Conservation (phyloP, 345 rosid genomes). For the Rhizophora apiculata region DNA sequence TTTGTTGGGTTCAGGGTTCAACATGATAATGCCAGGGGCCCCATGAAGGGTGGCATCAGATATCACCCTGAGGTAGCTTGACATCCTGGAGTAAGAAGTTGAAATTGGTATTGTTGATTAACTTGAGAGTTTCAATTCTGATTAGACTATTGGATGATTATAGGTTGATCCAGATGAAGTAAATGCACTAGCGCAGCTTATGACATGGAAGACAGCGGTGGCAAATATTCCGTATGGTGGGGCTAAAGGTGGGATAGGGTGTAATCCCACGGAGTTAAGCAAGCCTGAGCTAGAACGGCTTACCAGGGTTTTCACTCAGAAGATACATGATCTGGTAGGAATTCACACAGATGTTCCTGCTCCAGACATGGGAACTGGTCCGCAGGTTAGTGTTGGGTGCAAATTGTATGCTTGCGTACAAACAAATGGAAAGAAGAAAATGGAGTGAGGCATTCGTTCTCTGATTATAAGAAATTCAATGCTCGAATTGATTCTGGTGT, state of each 20-base stretch:
- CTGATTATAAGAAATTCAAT: not conserved
- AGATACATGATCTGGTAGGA: slow-evolving; percentile 89
- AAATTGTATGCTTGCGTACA: not conserved
- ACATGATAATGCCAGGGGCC: slow-evolving; percentile 98
- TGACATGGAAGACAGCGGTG: slow-evolving; percentile 99
- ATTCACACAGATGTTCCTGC: slow-evolving; percentile 94
- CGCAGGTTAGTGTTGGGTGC: slow-evolving; percentile 51
- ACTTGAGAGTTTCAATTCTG: slow-evolving; percentile 3
- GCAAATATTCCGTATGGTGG: slow-evolving; percentile 97
- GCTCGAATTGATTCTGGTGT: not conserved
- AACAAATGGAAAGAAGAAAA: not conserved
- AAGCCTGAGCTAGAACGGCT: slow-evolving; percentile 77
- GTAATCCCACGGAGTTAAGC: slow-evolving; percentile 65
- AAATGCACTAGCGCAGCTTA: slow-evolving; percentile 89
- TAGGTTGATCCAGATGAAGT: slow-evolving; percentile 98
- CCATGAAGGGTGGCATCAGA: slow-evolving; percentile 99
- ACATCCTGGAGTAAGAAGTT: not conserved
- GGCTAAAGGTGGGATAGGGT: slow-evolving; percentile 98
- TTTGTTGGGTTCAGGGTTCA: slow-evolving; percentile 94
- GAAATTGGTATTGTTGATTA: not conserved
- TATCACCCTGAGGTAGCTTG: slow-evolving; percentile 83
- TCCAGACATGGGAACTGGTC: slow-evolving; percentile 97
- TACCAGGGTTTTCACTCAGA: slow-evolving; percentile 92
- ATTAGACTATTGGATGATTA: slow-evolving; percentile 7
- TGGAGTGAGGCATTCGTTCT: not conserved